phyloP scores from a whole-genome alignment of 2,329 filamentous ascomycete species.

The Claviceps pusilla region DNA sequence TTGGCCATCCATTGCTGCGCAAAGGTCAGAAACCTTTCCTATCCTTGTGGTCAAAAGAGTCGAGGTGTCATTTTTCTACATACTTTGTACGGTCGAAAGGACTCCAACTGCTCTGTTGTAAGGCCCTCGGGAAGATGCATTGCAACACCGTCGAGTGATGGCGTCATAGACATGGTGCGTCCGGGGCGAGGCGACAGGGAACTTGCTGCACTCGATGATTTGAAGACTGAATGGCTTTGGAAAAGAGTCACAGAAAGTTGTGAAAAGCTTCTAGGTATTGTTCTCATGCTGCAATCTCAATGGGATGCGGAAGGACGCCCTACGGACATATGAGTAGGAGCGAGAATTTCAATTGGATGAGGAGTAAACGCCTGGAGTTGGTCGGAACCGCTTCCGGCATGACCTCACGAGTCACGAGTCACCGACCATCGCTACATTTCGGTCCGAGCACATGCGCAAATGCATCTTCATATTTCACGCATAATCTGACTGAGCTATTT shows the following conservation, averaged over 20 bases:
- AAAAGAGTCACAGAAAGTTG: neutral
- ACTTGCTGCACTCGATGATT: neutral
- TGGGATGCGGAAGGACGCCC: neutral
- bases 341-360: neutral
- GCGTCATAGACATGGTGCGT: constrained; percentile 1
- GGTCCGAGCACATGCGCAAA: neutral
- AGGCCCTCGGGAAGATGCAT: constrained; percentile 27
- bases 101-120: constrained; percentile 24
- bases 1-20: constrained; percentile 34
- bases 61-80: neutral
- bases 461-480: neutral
- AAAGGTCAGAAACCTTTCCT: neutral
- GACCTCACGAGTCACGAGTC: neutral
- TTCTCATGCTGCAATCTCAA: neutral
- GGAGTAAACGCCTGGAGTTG: neutral
- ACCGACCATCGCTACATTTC: neutral
- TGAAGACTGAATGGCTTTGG: neutral
- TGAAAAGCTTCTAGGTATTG: neutral
- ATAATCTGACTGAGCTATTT: too few relatives aligned
- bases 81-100: constrained; percentile 33
- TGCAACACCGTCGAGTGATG: constrained; percentile 14
- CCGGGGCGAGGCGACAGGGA: neutral
- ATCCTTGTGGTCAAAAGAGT: neutral
- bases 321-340: too few relatives aligned
- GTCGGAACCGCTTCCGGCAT: neutral